Base-by-base conservation (phyloP, 2,329 filamentous ascomycete species). In the Ascochyta fabae region DNA sequence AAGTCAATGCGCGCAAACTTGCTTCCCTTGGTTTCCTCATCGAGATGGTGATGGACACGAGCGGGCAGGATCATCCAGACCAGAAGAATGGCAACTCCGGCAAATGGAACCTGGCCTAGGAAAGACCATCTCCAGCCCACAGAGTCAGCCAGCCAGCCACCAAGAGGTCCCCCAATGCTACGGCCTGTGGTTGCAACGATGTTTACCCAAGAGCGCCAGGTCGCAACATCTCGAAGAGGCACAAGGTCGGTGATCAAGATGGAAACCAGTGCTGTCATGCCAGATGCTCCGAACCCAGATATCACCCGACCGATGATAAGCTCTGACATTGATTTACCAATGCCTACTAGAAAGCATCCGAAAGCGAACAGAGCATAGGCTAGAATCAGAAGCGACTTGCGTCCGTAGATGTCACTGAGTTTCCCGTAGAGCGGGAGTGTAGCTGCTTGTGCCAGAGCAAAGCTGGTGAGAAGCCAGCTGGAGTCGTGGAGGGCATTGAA, bases 121-220 rank as follows among this genome's bases (percentile, higher is more conserved):
- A 88, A 88, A 0, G 84, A 84, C 86, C 86, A 88, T 71, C 87
- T 77, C 87, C 87, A 90, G 15, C 87, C 87, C 12, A 89, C 79
- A 0, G 81, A 80, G 59, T 89, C 85, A 1, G 85, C 83, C 2
- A 89, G 70, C 65, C 79, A 83, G 2, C 87, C 87, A 1, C 87
- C 87, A 0, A 88, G 52, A 0, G 83, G 81, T 1, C 83, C 83
- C 29, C 83, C 83, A 22, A 80, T 71, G 53, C 78, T 80, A 10
- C 81, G 73, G 10, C 81, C 82, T 0, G 79, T 76, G 0, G 81
- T 84, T 58, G 78, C 77, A 15, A 79, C 71, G 13, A 84, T 73
- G 50, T 84, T 84, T 39, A 84, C 77, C 66, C 83, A 84, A 26
- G 79, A 77, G 40, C 82, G 70, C 73, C 79, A 80, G 0, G 72